A percentile compares a stretch with the other conserved stretches of the same genome.
phyloP scores from a whole-genome alignment of 2,329 filamentous ascomycete species.

The Colletotrichum musae region DNA sequence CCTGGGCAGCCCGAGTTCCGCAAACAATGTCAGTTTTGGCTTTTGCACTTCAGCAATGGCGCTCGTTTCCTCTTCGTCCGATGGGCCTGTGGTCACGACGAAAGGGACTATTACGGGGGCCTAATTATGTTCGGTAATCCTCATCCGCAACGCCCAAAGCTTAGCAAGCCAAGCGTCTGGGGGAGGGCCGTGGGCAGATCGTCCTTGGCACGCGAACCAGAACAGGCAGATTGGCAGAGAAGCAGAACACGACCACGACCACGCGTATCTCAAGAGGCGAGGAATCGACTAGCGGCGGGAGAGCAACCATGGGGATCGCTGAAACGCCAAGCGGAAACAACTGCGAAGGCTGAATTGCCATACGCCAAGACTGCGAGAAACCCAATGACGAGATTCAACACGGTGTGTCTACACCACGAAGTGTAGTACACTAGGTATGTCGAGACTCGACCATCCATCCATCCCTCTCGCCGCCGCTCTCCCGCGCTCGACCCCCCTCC shows the following conservation, averaged over 20 bases:
- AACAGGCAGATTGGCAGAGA: no score
- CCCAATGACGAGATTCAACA: conserved; percentile 10
- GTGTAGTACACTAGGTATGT: no score
- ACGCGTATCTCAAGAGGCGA: no score
- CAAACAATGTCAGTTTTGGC: conserved; percentile 36
- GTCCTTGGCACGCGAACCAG: conserved; percentile 20
- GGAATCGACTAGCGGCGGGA: conserved; percentile 21
- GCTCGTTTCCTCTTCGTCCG: conserved; percentile 38
- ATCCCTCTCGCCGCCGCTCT: conserved; percentile 21
- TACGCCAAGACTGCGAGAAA: not conserved
- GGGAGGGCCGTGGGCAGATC: conserved; percentile 25
- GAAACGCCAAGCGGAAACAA: conserved; percentile 41
- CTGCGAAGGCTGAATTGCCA: conserved; percentile 3
- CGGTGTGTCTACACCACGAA: no score
- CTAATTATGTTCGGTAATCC: conserved; percentile 25
- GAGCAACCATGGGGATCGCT: conserved; percentile 31
- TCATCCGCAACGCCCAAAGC: conserved; percentile 35
- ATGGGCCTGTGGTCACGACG: not conserved
- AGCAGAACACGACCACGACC: no score
- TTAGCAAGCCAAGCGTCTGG: conserved; percentile 30
- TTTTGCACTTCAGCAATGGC: conserved; percentile 14
- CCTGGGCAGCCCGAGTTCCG: conserved; percentile 18
- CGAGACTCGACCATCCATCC: not conserved
- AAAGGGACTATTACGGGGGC: not conserved
- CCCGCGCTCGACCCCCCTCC: conserved; percentile 28